phyloP scores from a whole-genome alignment of 305 asterid species.

The Andrographis paniculata region DNA sequence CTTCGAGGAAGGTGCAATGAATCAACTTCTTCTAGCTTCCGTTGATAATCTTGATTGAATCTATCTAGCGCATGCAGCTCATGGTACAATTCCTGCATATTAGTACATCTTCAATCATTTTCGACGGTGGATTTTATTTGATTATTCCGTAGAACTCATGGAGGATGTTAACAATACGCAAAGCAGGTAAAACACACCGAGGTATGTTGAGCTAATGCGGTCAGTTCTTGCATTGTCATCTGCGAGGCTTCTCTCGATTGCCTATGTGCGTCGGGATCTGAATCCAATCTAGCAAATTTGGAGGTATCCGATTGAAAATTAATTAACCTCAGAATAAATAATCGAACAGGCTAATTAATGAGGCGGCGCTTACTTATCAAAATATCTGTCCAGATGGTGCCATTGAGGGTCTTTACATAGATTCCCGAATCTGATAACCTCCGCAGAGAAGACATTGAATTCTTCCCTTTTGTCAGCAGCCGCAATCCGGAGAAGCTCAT shows the following conservation, averaged over 20 bases:
- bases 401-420: constrained; percentile 96
- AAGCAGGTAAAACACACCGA: constrained; percentile 53
- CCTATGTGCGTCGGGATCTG: constrained; percentile 54
- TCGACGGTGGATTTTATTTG: too few relatives aligned
- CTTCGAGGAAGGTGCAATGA: constrained; percentile 82
- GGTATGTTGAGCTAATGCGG: constrained; percentile 79
- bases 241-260: constrained; percentile 71
- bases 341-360: constrained; percentile 13
- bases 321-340: constrained; percentile 10
- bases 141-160: too few relatives aligned
- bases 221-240: constrained; percentile 78
- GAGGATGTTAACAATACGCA: too few relatives aligned
- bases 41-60: constrained; percentile 83
- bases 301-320: constrained; percentile 16
- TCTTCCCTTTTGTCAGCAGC: constrained; percentile 99
- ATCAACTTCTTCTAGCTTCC: constrained; percentile 88
- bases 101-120: too few relatives aligned
- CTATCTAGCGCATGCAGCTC: constrained; percentile 90
- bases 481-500: constrained; percentile 78
- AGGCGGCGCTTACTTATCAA: constrained; percentile 48
- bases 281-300: constrained; percentile 59
- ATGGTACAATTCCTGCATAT: constrained; percentile 96
- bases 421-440: constrained; percentile 90
- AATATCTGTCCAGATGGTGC: constrained; percentile 84
- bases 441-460: constrained; percentile 80